Percentiles rank a stretch among this genome's conserved stretches.
These are phyloP conservation scores for Plectosphaerella plurivora DNA, from an alignment of 2,329 filamentous ascomycete genomes.

Conservation along the genomic window DNA sequence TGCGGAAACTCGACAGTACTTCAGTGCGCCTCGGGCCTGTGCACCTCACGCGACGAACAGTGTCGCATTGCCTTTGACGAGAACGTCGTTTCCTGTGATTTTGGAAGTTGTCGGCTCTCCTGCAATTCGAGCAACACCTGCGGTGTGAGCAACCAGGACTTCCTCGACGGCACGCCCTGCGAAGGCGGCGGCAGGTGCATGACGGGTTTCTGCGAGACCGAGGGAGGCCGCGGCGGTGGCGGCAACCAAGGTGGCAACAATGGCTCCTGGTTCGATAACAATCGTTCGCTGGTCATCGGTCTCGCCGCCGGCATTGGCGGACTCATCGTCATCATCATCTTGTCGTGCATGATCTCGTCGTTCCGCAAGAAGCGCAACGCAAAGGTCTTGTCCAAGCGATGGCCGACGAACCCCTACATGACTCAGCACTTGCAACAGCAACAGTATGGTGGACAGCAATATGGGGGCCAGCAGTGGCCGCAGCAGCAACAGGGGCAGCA, in stretches of 20 bases:
- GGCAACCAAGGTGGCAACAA: constrained; percentile 53
- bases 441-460: not conserved
- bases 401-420: not conserved
- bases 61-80: constrained; percentile 77
- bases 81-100: constrained; percentile 67
- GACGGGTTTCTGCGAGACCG: constrained; percentile 61
- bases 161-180: constrained; percentile 78
- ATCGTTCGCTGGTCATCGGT: constrained; percentile 72
- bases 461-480: too few relatives aligned
- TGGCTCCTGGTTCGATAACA: constrained; percentile 58
- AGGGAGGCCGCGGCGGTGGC: constrained; percentile 35
- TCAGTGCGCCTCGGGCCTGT: constrained; percentile 77
- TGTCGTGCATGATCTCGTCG: not conserved
- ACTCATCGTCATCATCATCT: constrained; percentile 44
- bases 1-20: constrained; percentile 62
- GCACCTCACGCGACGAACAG: constrained; percentile 77
- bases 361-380: not conserved
- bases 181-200: constrained; percentile 66
- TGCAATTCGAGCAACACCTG: constrained; percentile 64
- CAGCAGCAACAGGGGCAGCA: too few relatives aligned
- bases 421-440: not conserved
- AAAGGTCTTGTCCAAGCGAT: not conserved
- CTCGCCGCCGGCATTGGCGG: constrained; percentile 66
- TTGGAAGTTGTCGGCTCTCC: constrained; percentile 62
- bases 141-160: constrained; percentile 73